These are phyloP conservation scores for Sanghuangporus sanghuang DNA, from an alignment of 1,284 basidiomycete species.

Conservation along the genomic window DNA sequence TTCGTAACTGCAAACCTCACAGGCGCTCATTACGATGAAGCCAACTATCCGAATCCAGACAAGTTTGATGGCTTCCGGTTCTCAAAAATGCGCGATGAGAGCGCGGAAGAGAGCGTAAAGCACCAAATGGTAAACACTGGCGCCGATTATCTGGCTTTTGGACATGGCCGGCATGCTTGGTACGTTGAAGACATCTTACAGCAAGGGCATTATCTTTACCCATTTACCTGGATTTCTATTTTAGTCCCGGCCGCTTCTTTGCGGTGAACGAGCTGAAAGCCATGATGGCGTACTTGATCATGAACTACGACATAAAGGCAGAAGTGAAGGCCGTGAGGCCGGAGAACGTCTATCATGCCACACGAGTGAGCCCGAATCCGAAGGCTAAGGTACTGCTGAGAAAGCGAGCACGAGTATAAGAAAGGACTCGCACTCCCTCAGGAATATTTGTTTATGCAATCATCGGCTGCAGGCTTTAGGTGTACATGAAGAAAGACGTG, in stretches of 20 bases:
- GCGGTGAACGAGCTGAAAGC: background rate
- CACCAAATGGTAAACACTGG: conserved; percentile 25
- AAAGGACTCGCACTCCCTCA: too few relatives aligned
- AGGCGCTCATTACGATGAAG: conserved; percentile 38
- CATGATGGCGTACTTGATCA: background rate
- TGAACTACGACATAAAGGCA: background rate
- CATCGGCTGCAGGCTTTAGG: too few relatives aligned
- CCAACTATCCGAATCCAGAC: conserved; percentile 35
- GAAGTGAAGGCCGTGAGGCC: conserved; percentile 22
- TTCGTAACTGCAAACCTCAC: conserved; percentile 37
- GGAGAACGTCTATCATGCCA: conserved; percentile 11
- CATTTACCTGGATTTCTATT: background rate
- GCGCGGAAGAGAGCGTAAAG: conserved; percentile 20
- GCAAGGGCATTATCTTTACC: background rate
- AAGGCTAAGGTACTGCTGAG: conserved; percentile 19
- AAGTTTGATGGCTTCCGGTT: conserved; percentile 45
- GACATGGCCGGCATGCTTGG: conserved; percentile 5
- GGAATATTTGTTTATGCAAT: too few relatives aligned
- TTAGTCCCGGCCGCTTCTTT: background rate
- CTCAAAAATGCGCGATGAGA: conserved; percentile 32
- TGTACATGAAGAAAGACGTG: too few relatives aligned
- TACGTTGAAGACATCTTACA: conserved; percentile 12
- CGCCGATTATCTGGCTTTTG: conserved; percentile 21
- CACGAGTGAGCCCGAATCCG: conserved; percentile 15
- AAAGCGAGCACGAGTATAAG: background rate